Conservation (phyloP, 2,329 filamentous ascomycete genomes). For the Akanthomyces dipterigenus region DNA sequence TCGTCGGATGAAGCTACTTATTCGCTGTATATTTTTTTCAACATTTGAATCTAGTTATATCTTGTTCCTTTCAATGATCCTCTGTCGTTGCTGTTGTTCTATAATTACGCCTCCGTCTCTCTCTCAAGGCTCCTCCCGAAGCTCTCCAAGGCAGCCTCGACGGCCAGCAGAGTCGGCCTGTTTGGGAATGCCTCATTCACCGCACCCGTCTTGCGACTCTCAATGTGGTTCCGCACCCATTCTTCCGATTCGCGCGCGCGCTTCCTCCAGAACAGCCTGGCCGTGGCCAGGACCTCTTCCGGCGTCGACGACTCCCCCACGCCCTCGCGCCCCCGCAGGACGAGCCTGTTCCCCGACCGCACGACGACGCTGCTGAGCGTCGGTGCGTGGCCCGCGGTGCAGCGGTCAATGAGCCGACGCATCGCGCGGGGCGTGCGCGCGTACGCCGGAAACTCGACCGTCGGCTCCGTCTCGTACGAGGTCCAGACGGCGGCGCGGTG, state of each 20-base stretch:
- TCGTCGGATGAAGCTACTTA: too few species aligned
- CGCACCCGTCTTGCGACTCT: constrained; percentile 1
- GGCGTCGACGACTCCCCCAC: constrained; percentile 29
- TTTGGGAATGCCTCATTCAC: background rate
- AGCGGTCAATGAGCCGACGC: constrained; percentile 42
- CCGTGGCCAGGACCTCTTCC: constrained; percentile 30
- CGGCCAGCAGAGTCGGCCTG: background rate
- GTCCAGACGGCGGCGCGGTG: constrained; percentile 52
- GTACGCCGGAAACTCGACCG: constrained; percentile 50
- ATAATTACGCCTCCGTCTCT: too few species aligned
- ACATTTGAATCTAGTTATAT: too few species aligned
- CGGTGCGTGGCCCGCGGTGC: constrained; percentile 41
- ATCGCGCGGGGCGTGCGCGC: constrained; percentile 38
- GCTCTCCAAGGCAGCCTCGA: background rate
- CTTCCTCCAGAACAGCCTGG: constrained; percentile 40
- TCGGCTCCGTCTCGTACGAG: constrained; percentile 50
- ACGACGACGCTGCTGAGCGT: constrained; percentile 39
- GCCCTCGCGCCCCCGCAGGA: constrained; percentile 31
- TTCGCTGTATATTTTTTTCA: too few species aligned
- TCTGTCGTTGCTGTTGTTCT: too few species aligned
- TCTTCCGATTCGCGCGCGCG: constrained; percentile 42
- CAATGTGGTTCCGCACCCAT: constrained; percentile 37
- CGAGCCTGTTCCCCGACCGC: constrained; percentile 38
- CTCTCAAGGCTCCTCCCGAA: background rate
- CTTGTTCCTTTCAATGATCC: constrained; percentile 20